Conservation (phyloP, 148 eudicot genomes). For the Rhododendron vialii region DNA sequence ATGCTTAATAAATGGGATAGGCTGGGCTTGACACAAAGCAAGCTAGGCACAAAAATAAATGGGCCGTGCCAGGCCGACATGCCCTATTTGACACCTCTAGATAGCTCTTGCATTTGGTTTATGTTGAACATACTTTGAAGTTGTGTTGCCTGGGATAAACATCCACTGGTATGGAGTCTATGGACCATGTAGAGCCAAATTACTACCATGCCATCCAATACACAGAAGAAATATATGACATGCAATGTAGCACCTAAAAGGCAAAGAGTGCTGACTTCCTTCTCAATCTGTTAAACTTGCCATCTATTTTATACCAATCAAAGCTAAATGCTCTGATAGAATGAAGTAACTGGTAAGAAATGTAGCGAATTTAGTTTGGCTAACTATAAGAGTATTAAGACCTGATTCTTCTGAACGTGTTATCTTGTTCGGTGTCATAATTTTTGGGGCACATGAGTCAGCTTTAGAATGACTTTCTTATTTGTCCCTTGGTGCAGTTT, state of each 20-base stretch:
- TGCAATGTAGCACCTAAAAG: not conserved
- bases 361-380: not conserved
- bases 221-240: not conserved
- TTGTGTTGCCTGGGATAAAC: not conserved
- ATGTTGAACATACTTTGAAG: not conserved
- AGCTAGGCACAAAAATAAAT: not conserved
- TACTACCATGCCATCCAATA: not conserved
- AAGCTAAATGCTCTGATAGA: not conserved
- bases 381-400: not conserved
- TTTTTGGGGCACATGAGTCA: not conserved
- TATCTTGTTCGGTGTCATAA: not conserved
- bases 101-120: not conserved
- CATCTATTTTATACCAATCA: not conserved
- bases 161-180: not conserved
- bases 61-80: not conserved
- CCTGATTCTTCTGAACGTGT: not conserved
- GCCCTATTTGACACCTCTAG: not conserved
- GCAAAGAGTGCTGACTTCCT: not conserved
- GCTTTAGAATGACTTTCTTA: not conserved
- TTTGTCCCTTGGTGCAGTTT: conserved; percentile 35
- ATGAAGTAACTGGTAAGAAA: not conserved
- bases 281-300: not conserved
- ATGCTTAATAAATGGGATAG: not conserved
- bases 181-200: not conserved
- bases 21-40: not conserved